Evolutionary conservation across 2,329 filamentous ascomycete genomes (phyloP), one percentile per base, ranked within the genome.

Genomic region (Fusarium paranaense): DNA sequence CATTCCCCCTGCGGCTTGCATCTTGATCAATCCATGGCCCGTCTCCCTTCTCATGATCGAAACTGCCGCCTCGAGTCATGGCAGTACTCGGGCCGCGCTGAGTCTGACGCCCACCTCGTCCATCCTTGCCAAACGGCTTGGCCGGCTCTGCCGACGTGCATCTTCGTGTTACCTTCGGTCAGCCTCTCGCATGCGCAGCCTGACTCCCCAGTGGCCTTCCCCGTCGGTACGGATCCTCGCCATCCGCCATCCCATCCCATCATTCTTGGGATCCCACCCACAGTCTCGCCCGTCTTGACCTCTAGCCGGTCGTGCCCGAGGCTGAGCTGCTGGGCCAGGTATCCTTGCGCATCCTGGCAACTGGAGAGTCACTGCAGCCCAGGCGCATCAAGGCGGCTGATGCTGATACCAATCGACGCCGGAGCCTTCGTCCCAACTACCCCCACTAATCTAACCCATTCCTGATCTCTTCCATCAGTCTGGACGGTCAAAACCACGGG

Each of bases 391-490:
- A 65, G 68, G 72, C 76, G 67, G 74, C 70, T 78, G 76, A 76
- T 74, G 64, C 67, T 71, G 60, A 73, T 77, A 61, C 69, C 68
- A 72, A 72, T 75, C 61, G 72, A 71, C 59, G 63, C 69, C 56
- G 56, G 69, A 74, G 70, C 65, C 70, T 75, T 78, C 72, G 56
- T 78, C 75, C 71, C 70, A 71, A 72, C 70, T 71, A 66, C 72
- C 76, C 77, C 76, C 76, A 78, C 72, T 74, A 65, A 66, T 74
- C 74, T 76, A 72, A 76, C 64, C 74, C 64, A 71, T 73, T 67
- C 66, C 63, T 73, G 50, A 62, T 62, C 61, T 67, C 66, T 72
- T 65, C 67, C 72, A 74, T 74, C 62, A 72, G 70, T 74, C 54
- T 73, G 64, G 60, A 65, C 72, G 62, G 61, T 66, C 65, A 67